These are phyloP conservation scores for Tulasnella sp. DNA, from an alignment of 768 basidiomycete genomes.

Conservation along the genomic window DNA sequence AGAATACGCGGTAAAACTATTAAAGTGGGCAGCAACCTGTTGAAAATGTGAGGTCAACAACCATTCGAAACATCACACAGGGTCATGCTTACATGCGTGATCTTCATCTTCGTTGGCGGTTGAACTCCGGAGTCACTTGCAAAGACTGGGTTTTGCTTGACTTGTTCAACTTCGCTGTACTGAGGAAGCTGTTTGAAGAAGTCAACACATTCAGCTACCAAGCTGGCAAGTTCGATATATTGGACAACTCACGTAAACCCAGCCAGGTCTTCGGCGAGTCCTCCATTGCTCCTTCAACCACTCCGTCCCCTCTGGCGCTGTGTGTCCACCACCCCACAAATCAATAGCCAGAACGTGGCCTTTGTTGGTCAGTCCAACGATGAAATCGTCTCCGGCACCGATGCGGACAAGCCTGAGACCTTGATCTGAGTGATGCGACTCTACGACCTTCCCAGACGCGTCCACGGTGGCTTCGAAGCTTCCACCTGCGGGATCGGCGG, in stretches of 20 bases:
- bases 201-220: neutral
- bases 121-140: constrained; percentile 40
- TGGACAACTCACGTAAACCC: constrained; percentile 68
- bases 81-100: constrained; percentile 72
- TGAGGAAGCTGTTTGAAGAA: constrained; percentile 59
- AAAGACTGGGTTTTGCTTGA: constrained; percentile 55
- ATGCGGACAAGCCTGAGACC: constrained; percentile 67
- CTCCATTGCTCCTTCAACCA: constrained; percentile 18
- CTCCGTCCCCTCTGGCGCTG: constrained; percentile 45
- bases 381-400: constrained; percentile 70
- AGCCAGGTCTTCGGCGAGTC: constrained; percentile 39
- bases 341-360: constrained; percentile 75
- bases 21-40: constrained; percentile 79
- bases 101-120: constrained; percentile 55
- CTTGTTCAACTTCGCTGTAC: constrained; percentile 65
- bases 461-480: constrained; percentile 35
- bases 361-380: constrained; percentile 78
- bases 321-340: constrained; percentile 43
- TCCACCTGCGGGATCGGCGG: constrained; percentile 39
- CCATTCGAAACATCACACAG: neutral
- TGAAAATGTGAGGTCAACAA: constrained; percentile 34
- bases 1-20: constrained; percentile 81
- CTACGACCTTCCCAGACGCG: neutral
- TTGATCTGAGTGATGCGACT: constrained; percentile 42
- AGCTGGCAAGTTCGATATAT: neutral